phyloP scores from a whole-genome alignment of 352 stramenopile genomes.

The Albugo laibachii region DNA sequence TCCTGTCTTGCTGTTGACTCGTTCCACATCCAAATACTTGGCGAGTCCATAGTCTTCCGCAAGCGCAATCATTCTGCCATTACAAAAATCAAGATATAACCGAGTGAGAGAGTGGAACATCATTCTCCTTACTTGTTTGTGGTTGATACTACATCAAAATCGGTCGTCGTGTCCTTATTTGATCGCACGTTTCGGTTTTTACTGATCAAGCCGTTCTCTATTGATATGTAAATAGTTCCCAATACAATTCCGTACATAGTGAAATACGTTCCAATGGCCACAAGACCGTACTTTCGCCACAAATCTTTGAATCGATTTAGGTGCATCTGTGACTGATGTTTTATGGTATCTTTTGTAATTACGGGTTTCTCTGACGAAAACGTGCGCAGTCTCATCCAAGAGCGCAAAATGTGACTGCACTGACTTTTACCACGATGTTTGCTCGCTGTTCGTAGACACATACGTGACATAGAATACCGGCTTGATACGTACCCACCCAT shows the following conservation, averaged over 20 bases:
- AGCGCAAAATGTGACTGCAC: no score
- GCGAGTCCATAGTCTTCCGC: constrained; percentile 51
- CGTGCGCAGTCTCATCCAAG: no score
- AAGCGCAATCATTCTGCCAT: constrained; percentile 31
- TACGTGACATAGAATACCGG: no score
- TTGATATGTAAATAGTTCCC: constrained; percentile 61
- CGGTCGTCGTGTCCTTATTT: constrained; percentile 12
- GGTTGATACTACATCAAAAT: constrained; percentile 57
- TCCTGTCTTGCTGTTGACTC: constrained; percentile 60
- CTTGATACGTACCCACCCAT: no score
- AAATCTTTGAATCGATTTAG: constrained; percentile 48
- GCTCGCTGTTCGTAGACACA: no score
- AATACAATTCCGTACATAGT: constrained; percentile 56
- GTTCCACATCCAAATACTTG: constrained; percentile 61
- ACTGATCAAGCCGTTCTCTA: constrained; percentile 55
- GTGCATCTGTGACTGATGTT: constrained; percentile 19
- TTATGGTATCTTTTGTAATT: not conserved
- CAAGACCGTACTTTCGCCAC: constrained; percentile 67
- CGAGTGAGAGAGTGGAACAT: not conserved
- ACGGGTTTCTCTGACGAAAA: no score
- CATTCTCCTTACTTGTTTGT: constrained; percentile 47
- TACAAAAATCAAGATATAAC: constrained; percentile 1
- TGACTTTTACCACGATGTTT: no score
- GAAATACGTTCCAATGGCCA: constrained; percentile 70
- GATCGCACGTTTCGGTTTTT: constrained; percentile 11